Evolutionary conservation across 495 filamentous ascomycete genomes (phyloP).

Genomic region (Parmelia sp.): DNA sequence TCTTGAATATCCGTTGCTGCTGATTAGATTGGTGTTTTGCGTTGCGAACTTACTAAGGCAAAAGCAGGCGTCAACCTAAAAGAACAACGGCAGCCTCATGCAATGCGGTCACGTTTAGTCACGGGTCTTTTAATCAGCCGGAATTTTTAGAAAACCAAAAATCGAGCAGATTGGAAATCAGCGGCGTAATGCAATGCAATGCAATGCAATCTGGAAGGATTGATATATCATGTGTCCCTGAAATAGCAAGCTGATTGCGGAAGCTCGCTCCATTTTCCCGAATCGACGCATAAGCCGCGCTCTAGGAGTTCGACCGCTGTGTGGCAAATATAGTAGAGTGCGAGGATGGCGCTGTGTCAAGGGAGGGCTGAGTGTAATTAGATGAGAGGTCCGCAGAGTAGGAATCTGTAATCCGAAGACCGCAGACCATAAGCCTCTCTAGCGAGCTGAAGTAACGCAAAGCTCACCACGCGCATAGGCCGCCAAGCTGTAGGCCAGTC

Average conservation of each 20-base stretch:
- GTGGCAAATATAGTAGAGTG: neutral
- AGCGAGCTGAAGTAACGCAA: neutral
- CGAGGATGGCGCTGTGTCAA: neutral
- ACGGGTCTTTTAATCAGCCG: neutral
- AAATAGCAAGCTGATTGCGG: neutral
- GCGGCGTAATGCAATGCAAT: no score
- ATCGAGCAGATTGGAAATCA: neutral
- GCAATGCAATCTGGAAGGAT: neutral
- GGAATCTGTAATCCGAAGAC: neutral
- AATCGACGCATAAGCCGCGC: neutral
- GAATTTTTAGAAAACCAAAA: neutral
- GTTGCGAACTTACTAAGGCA: neutral
- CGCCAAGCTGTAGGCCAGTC: neutral
- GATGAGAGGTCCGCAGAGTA: neutral
- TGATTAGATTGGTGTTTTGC: neutral
- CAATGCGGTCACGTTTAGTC: neutral
- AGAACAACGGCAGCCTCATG: conserved; percentile 1
- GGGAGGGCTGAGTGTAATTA: neutral
- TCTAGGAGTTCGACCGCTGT: neutral
- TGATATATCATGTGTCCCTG: neutral
- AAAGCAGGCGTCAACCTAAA: neutral
- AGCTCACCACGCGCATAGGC: neutral
- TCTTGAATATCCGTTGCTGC: neutral
- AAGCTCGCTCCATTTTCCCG: neutral
- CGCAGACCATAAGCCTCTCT: neutral